Base-by-base conservation (phyloP, 2,329 filamentous ascomycete genomes). In the Penicillium hesseltinei region DNA sequence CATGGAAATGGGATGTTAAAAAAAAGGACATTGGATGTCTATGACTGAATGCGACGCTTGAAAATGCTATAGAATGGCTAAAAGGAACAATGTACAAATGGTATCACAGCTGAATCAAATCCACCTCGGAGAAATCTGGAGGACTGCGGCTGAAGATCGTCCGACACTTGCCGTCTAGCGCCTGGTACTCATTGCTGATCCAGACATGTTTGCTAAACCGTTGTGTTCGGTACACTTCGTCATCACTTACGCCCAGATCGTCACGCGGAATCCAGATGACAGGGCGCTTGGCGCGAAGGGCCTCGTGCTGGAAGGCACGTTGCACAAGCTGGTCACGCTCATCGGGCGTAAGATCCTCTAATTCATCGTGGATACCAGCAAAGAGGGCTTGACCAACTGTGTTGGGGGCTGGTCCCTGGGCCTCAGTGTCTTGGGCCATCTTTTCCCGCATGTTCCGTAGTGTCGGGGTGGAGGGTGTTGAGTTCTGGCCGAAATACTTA, bases 251-350 rank as follows among this genome's bases (percentile, higher is more conserved):
- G 5, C 94, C 94, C 5, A 97, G 75, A 64, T 94, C 89, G 69
- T 99, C 94, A 11, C 88, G 85, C 0, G 94, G 94, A 44, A 99
- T 90, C 94, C 94, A 99, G 27, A 99, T 87, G 0, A 90, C 91
- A 0, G 94, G 94, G 52, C 92, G 84, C 51, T 89, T 85, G 1
- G 92, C 90, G 9, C 94, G 86, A 38, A 97, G 81, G 0, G 94
- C 94, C 35, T 87, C 88, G 70, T 99, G 94, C 75, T 92, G 88
- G 75, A 99, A 99, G 0, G 93, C 92, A 67, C 92, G 88, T 54
- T 88, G 88, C 13, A 94, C 89, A 39, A 97, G 84, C 57, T 86
- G 81, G 70, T 97, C 92, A 66, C 94, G 84, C 72, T 97, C 91
- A 19, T 93, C 90, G 0, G 92, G 91, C 1, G 91, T 94, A 48